A percentile compares a stretch with the other conserved stretches of the same genome.
Conservation (phyloP, 75 land plant species). For the Chamaecyparis obtusa region DNA sequence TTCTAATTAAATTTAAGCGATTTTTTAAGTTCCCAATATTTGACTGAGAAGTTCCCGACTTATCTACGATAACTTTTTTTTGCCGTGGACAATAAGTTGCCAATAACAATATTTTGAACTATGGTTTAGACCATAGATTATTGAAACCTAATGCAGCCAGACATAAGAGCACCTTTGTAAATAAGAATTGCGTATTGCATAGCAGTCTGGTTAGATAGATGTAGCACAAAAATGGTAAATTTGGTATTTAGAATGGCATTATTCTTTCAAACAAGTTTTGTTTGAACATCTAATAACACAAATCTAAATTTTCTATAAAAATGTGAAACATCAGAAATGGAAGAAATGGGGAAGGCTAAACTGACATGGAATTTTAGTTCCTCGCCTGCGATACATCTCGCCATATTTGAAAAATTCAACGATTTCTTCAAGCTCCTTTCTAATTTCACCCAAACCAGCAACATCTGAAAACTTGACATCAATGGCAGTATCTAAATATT, state of each 20-base stretch:
- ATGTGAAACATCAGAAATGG: neutral
- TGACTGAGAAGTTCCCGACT: too few relatives aligned
- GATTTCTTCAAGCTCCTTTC: slow-evolving; percentile 95
- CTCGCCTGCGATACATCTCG: slow-evolving; percentile 84
- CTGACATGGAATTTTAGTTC: slow-evolving; percentile 88
- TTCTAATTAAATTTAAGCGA: too few relatives aligned
- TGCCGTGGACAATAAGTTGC: too few relatives aligned
- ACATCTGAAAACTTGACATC: slow-evolving; percentile 96
- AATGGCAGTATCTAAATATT: slow-evolving; percentile 70
- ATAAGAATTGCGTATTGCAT: neutral
- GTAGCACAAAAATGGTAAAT: neutral
- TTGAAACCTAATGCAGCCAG: neutral
- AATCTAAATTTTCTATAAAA: neutral
- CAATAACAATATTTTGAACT: too few relatives aligned
- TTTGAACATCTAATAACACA: neutral
- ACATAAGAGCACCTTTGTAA: neutral
- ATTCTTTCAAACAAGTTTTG: neutral
- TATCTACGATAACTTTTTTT: too few relatives aligned
- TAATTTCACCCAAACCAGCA: slow-evolving; percentile 93
- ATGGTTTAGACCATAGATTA: too few relatives aligned
- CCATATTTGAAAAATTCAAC: slow-evolving; percentile 90
- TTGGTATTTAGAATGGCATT: neutral
- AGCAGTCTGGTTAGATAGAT: neutral
- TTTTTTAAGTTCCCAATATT: too few relatives aligned
- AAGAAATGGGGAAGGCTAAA: neutral